Evolutionary conservation across 2,329 filamentous ascomycete genomes (phyloP), one percentile per base, ranked within the genome.

Genomic region (Eutypella sp.): DNA sequence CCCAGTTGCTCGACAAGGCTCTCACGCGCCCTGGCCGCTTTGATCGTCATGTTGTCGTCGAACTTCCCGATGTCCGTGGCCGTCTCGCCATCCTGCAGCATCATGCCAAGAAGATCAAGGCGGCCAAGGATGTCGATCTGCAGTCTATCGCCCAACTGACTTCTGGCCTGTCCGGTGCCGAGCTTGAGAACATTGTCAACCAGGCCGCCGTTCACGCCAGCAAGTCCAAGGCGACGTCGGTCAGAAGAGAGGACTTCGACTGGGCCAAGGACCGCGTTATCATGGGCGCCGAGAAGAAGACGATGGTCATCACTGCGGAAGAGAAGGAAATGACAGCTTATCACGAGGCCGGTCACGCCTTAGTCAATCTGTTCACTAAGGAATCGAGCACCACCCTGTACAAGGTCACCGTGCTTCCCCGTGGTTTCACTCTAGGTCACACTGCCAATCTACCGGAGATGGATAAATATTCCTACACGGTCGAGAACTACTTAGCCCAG

Each of bases 201-300:
- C 89, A 96, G 64, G 93, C 93, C 25, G 93, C 93, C 19, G 85
- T 99, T 37, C 89, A 87, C 60, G 93, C 93, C n/a, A 95, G 89
- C 60, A 89, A 93, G 65, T 79, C 87, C 55, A 93, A 91, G 69
- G 79, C 86, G 33, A 75, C 74, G 48, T 78, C 84, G 39, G 88
- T 99, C 44, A 78, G 79, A 11, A 85, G 89, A 66, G 69, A 78
- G 27, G 90, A 97, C 61, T 84, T 97, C 53, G 91, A 96, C 57
- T 99, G 92, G 91, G 93, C 93, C 47, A 97, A 95, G 69, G 93
- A 99, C 72, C 93, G 93, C 70, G 88, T 99, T 44, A 85, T 96
- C 66, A 96, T 99, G 89, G 93, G 93, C 31, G 88, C 92, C 2
- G 93, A 99, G 71, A 83, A 85, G 62, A 87, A 84, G 65, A 95